A percentile compares a stretch with the other conserved stretches of the same genome.
These are phyloP conservation scores for Alternaria consortialis DNA, from an alignment of 2,329 filamentous ascomycete genomes.

Conservation along the genomic window DNA sequence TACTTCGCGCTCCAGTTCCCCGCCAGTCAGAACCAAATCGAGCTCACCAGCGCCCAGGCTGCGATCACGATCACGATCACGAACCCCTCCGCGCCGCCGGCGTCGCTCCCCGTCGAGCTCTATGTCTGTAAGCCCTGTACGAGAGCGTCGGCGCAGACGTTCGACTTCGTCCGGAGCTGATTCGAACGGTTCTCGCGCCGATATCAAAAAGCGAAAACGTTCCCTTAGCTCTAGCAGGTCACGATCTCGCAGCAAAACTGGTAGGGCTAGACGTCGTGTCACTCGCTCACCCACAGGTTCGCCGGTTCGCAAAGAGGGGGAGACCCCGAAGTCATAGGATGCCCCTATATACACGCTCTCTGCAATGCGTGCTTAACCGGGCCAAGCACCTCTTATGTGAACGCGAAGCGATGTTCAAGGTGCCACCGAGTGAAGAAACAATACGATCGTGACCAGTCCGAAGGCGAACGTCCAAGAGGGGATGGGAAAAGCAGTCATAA, in stretches of 20 bases:
- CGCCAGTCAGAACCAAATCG: slow-evolving; percentile 54
- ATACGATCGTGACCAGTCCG: neutral
- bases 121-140: slow-evolving; percentile 52
- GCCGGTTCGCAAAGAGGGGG: slow-evolving; percentile 20
- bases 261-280: slow-evolving; percentile 25
- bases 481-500: neutral
- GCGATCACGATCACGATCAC: slow-evolving; percentile 45
- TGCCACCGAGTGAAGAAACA: neutral
- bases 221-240: slow-evolving; percentile 52
- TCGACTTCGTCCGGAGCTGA: slow-evolving; percentile 53
- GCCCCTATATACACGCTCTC: slow-evolving; percentile 1
- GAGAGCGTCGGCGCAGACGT: slow-evolving; percentile 55
- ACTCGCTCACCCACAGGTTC: slow-evolving; percentile 32
- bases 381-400: neutral
- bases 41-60: slow-evolving; percentile 64
- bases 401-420: neutral
- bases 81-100: slow-evolving; percentile 46
- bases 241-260: slow-evolving; percentile 33
- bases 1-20: slow-evolving; percentile 60
- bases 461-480: neutral
- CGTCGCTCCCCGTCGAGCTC: slow-evolving; percentile 50
- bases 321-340: slow-evolving; percentile 21
- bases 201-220: slow-evolving; percentile 60
- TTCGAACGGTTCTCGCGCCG: slow-evolving; percentile 57
- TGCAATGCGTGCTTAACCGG: neutral